Conservation (phyloP, 306 rosid genomes). For the Trichosanthes truncata region DNA sequence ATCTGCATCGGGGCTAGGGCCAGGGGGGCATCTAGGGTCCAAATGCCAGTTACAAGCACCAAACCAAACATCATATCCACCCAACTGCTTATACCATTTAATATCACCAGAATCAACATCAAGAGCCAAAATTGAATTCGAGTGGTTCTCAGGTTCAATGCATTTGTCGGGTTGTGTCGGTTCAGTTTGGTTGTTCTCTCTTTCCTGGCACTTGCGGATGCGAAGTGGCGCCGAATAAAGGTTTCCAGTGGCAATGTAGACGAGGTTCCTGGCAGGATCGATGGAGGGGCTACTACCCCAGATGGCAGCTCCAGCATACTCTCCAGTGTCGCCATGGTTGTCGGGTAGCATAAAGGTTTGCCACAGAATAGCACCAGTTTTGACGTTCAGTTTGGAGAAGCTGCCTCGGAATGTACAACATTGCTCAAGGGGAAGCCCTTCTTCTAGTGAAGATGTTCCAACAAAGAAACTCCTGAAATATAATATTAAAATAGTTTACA, state of each 20-base stretch:
- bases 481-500: neutral
- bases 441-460: conserved; percentile 40
- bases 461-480: conserved; percentile 22
- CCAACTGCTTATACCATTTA: conserved; percentile 47
- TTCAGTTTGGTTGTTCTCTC: conserved; percentile 27
- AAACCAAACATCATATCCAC: conserved; percentile 70
- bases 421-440: conserved; percentile 9
- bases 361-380: conserved; percentile 38
- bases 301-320: conserved; percentile 49
- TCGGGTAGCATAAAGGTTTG: conserved; percentile 48
- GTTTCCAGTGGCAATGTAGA: conserved; percentile 53
- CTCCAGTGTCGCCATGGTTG: conserved; percentile 22
- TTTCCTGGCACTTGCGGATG: conserved; percentile 36
- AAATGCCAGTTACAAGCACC: conserved; percentile 31
- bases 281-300: conserved; percentile 83
- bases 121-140: conserved; percentile 51
- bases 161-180: conserved; percentile 34
- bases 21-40: conserved; percentile 42
- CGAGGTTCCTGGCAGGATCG: conserved; percentile 29
- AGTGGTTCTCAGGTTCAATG: conserved; percentile 48
- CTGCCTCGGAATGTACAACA: conserved; percentile 64
- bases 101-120: conserved; percentile 41
- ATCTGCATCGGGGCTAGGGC: conserved; percentile 41
- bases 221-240: conserved; percentile 37
- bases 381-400: conserved; percentile 21